Conservation (phyloP, 2,329 filamentous ascomycete genomes). For the Monilinia fructigena region DNA sequence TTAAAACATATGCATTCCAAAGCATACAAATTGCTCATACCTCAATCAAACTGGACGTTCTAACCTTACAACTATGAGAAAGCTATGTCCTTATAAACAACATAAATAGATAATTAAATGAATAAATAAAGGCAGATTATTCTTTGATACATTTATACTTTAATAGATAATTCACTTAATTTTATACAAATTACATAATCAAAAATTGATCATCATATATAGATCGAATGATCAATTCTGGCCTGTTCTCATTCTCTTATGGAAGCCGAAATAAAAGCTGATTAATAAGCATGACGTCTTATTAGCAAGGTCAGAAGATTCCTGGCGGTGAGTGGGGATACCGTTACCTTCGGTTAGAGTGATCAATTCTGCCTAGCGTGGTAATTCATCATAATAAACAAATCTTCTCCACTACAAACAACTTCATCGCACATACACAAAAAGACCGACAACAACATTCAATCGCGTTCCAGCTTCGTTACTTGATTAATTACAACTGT, state of each 20-base stretch:
- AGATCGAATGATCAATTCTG: no score
- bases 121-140: no score
- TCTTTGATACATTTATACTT: no score
- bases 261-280: not conserved
- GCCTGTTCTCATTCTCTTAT: not conserved
- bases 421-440: not conserved
- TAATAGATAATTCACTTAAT: no score
- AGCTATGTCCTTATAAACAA: no score
- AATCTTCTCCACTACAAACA: not conserved
- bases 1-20: no score
- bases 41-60: no score
- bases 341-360: not conserved
- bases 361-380: not conserved
- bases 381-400: constrained; percentile 4
- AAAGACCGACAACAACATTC: not conserved
- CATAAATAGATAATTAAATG: no score
- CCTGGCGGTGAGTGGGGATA: not conserved
- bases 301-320: not conserved
- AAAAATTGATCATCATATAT: no score
- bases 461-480: not conserved
- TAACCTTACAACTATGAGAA: no score
- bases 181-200: no score
- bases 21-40: no score
- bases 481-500: not conserved
- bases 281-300: not conserved